Conservation (phyloP, 768 basidiomycete genomes). For the Phylloporus scabripes region DNA sequence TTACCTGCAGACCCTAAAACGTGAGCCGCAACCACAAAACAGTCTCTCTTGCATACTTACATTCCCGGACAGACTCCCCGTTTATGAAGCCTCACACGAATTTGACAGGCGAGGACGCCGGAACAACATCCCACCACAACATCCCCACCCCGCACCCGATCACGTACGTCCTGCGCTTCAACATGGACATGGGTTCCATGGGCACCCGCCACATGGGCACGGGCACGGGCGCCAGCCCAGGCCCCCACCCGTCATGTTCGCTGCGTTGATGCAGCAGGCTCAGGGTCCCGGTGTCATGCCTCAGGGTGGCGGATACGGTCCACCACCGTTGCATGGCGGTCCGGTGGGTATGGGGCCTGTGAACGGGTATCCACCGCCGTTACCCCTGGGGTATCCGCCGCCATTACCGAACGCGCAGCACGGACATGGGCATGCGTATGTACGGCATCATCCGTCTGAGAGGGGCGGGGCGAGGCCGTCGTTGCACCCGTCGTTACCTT, state of each 20-base stretch:
- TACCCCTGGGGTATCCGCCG: slow-evolving; percentile 14
- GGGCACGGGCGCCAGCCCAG: slow-evolving; percentile 30
- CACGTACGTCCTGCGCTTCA: slow-evolving; percentile 32
- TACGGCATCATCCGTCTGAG: slow-evolving; percentile 12
- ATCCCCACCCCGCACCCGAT: slow-evolving; percentile 25
- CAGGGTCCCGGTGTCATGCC: slow-evolving; percentile 9
- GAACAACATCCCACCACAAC: slow-evolving; percentile 28
- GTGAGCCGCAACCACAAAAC: slow-evolving; percentile 35
- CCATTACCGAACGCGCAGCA: slow-evolving; percentile 11
- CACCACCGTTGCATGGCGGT: slow-evolving; percentile 11
- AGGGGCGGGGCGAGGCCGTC: slow-evolving; percentile 3
- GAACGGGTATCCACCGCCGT: slow-evolving; percentile 17
- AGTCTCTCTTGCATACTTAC: background rate
- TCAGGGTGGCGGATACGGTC: slow-evolving; percentile 9
- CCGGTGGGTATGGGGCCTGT: background rate
- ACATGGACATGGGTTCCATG: slow-evolving; percentile 25
- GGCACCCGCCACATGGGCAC: slow-evolving; percentile 23
- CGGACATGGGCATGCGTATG: slow-evolving; percentile 8
- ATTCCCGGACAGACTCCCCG: slow-evolving; percentile 47
- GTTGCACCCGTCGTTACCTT: slow-evolving; percentile 18
- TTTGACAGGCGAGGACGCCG: slow-evolving; percentile 71
- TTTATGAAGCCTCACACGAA: slow-evolving; percentile 80
- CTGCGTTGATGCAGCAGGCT: slow-evolving; percentile 29
- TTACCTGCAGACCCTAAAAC: slow-evolving; percentile 79
- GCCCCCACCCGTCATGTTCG: slow-evolving; percentile 24